Percentiles rank a stretch among this genome's conserved stretches.
Conservation (phyloP, 2,329 filamentous ascomycete genomes). For the Sporothrix dimorphospora region DNA sequence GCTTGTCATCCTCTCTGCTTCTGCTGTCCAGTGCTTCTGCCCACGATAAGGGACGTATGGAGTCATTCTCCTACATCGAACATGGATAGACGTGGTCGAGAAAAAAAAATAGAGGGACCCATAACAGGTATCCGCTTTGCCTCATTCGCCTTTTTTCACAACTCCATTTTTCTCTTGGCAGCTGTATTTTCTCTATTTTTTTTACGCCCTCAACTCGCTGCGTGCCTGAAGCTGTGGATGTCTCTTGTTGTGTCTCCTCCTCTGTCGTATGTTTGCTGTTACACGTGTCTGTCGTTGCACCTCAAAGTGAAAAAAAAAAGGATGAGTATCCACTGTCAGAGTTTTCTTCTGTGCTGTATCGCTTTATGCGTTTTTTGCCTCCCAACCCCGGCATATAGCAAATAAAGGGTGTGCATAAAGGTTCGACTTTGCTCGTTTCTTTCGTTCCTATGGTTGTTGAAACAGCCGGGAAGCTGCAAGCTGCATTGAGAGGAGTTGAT, state of each 20-base stretch:
- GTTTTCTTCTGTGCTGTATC: background rate
- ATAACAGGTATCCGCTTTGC: constrained; percentile 20
- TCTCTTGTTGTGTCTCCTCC: background rate
- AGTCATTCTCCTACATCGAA: background rate
- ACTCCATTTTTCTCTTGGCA: constrained; percentile 3
- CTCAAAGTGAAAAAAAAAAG: background rate
- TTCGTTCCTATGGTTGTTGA: background rate
- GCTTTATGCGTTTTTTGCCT: constrained; percentile 16
- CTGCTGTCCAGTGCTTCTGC: background rate
- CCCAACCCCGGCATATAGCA: background rate
- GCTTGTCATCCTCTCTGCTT: background rate
- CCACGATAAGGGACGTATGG: background rate
- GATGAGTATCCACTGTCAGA: constrained; percentile 8
- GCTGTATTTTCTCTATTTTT: background rate
- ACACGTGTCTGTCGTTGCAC: constrained; percentile 9
- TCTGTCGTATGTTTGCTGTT: constrained; percentile 5
- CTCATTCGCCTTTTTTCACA: background rate
- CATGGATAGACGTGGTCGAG: background rate
- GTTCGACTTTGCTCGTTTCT: too few species aligned
- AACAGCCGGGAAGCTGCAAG: background rate
- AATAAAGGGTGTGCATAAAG: background rate
- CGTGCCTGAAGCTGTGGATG: background rate
- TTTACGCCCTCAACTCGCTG: background rate
- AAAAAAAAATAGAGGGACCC: background rate
- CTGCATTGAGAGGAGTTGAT: background rate